Evolutionary conservation across 768 basidiomycete species (phyloP), one percentile per base, ranked within the genome.

Genomic region (Terana coerulea): DNA sequence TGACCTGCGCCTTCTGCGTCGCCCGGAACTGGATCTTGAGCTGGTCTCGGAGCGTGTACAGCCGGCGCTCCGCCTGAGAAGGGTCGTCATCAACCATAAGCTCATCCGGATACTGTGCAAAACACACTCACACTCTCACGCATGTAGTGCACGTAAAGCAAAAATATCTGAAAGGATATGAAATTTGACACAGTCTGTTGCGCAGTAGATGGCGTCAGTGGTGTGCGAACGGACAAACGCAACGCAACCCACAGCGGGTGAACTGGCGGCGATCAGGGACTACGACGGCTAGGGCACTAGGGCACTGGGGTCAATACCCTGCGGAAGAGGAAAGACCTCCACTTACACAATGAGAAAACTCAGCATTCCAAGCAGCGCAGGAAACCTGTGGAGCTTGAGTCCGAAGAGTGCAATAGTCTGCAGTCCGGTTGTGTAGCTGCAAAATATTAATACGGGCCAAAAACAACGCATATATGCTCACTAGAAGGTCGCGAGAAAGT

Each of bases 381-480:
- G 75, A 41, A 86, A 71, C 28, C 86, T 75, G 52, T 84, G 79
- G 57, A 85, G 63, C 59, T 81, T 79, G 50, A 90, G 64, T 17
- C 86, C 86, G 57, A 90, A 90, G 10, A 90, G 67, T 1, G 80
- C 85, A 39, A 89, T 80, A 1, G 83, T 84, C 68, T 83, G 83
- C 5, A 73, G 37, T 3, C 65, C 70, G 10, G 67, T 65, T 5
- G 66, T 60, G 47, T 67, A 72, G 54, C 69, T 72, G 31, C 5
- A 21, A 12, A 12, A 17, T 14, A n/a, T 29, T n/a, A 44, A 26
- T 15, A 12, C 11, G 31, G 5, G 5, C 9, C 5, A n/a, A 11
- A 12, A 15, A n/a, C n/a, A n/a, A n/a, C n/a, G n/a, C n/a, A n/a
- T 14, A 57, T 33, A 36, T 43, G 58, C 55, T 15, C 51, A 69